Evolutionary conservation across 2,329 filamentous ascomycete genomes (phyloP).

Genomic region (Trichoderma sp.): DNA sequence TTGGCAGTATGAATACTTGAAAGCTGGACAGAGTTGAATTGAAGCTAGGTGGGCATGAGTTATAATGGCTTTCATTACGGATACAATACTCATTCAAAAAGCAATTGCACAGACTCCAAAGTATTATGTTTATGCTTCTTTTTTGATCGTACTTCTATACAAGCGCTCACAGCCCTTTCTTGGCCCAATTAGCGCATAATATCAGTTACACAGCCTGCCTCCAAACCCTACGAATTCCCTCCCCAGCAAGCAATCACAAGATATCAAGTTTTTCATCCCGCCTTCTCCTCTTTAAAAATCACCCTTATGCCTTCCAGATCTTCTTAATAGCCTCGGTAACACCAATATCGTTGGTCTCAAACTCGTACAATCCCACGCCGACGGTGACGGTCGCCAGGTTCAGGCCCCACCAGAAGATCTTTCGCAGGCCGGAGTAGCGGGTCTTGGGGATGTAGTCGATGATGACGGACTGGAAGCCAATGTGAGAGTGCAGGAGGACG

Average conservation of each 20-base stretch:
- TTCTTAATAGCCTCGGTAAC: slow-evolving; percentile 85
- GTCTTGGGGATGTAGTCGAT: slow-evolving; percentile 84
- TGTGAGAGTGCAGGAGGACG: slow-evolving; percentile 88
- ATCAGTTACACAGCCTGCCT: slow-evolving; percentile 1
- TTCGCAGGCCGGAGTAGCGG: slow-evolving; percentile 65
- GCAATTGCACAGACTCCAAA: background rate
- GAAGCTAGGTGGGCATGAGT: background rate
- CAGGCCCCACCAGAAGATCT: slow-evolving; percentile 72
- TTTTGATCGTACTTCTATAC: slow-evolving; percentile 24
- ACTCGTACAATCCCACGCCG: slow-evolving; percentile 90
- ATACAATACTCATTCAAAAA: background rate
- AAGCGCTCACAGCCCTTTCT: slow-evolving; percentile 11
- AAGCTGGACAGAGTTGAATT: background rate
- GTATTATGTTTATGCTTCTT: background rate
- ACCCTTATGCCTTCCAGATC: slow-evolving; percentile 73
- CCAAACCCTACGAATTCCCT: background rate
- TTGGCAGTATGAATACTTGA: background rate
- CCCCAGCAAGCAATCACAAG: background rate
- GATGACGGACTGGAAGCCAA: slow-evolving; percentile 88
- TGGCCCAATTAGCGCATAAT: slow-evolving; percentile 3
- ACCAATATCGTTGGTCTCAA: slow-evolving; percentile 97
- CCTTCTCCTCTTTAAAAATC: slow-evolving; percentile 22
- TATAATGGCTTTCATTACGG: background rate
- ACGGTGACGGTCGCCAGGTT: slow-evolving; percentile 76
- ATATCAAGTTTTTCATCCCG: background rate